Conservation (phyloP, 495 filamentous ascomycete species). For the Podospora didyma region DNA sequence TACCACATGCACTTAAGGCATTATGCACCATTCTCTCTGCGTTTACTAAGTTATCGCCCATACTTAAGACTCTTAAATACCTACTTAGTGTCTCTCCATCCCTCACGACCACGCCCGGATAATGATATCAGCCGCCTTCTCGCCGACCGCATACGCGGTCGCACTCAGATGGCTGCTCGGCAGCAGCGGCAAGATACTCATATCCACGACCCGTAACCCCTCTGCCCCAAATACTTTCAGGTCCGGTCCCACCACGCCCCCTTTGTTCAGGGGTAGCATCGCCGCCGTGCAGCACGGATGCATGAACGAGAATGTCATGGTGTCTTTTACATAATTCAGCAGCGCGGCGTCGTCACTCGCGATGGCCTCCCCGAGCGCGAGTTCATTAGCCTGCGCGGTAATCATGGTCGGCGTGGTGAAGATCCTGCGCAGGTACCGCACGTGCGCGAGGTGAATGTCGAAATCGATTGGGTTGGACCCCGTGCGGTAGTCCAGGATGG, state of each 20-base stretch:
- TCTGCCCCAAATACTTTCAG: conserved; percentile 52
- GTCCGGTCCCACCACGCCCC: conserved; percentile 49
- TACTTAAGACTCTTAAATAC: too few relatives aligned
- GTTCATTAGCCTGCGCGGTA: too few relatives aligned
- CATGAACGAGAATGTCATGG: conserved; percentile 9
- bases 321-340: neutral
- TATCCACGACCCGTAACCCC: conserved; percentile 56
- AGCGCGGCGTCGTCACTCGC: neutral
- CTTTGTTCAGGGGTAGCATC: conserved; percentile 40
- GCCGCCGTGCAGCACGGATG: conserved; percentile 37
- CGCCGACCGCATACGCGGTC: conserved; percentile 14
- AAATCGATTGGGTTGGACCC: conserved; percentile 14
- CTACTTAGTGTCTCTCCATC: too few relatives aligned
- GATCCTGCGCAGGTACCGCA: conserved; percentile 17
- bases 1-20: too few relatives aligned
- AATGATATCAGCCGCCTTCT: conserved; percentile 46
- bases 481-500: conserved; percentile 10
- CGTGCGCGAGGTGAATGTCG: conserved; percentile 16
- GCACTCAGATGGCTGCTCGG: conserved; percentile 13
- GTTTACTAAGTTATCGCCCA: too few relatives aligned
- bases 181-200: conserved; percentile 57
- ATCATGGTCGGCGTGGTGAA: conserved; percentile 16
- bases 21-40: too few relatives aligned
- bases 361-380: conserved; percentile 5
- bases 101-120: conserved; percentile 38